Evolutionary conservation across 148 eudicot species (phyloP).

Genomic region (Chenopodium quinoa): DNA sequence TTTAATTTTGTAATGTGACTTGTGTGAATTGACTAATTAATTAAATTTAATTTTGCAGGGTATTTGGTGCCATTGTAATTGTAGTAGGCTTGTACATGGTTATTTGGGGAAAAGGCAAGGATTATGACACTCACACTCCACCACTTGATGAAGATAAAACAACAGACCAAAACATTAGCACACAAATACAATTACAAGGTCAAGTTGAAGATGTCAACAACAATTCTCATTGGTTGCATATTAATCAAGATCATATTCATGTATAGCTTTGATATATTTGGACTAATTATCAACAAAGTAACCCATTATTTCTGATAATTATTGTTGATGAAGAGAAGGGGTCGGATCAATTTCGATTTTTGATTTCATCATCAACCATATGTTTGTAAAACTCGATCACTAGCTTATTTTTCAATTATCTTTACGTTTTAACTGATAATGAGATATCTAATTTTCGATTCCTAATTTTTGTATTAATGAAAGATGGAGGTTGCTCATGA

Average conservation of each 20-base stretch:
- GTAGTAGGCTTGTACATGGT: slow-evolving; percentile 35
- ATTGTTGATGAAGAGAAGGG: background rate
- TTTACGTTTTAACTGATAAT: background rate
- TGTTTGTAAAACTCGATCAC: background rate
- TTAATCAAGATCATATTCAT: slow-evolving; percentile 8
- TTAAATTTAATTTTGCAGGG: slow-evolving; percentile 13
- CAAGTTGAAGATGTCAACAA: background rate
- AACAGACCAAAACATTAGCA: background rate
- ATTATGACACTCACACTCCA: slow-evolving; percentile 17
- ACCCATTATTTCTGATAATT: background rate
- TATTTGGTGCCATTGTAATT: slow-evolving; percentile 27
- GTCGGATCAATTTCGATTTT: background rate
- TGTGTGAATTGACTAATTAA: background rate
- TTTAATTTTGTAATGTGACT: background rate
- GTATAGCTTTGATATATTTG: background rate
- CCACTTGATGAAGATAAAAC: slow-evolving; percentile 11
- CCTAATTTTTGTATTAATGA: too few relatives aligned
- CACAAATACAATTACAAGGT: background rate
- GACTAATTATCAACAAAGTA: background rate
- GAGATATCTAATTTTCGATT: too few relatives aligned
- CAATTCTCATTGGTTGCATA: background rate
- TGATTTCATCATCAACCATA: background rate
- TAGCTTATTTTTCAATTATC: background rate
- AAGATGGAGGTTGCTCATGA: too few relatives aligned
- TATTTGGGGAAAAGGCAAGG: slow-evolving; percentile 36